phyloP scores from a whole-genome alignment of 441 rosid genomes.

The Viola pubescens region DNA sequence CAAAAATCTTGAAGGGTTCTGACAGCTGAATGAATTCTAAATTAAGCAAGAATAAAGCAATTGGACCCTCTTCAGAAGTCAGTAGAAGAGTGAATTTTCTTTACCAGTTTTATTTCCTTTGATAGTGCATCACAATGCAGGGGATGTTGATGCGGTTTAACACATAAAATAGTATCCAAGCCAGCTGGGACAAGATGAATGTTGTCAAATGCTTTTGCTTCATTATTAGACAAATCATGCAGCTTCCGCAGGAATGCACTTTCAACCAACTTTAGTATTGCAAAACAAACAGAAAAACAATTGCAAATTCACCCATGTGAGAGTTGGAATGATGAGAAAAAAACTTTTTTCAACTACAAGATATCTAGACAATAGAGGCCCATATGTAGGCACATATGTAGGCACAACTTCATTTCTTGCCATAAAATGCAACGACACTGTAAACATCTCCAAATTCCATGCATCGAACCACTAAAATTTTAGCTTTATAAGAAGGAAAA shows the following conservation, averaged over 20 bases:
- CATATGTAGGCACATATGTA: conserved; percentile 35
- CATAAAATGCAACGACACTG: no score
- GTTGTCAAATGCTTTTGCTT: conserved; percentile 43
- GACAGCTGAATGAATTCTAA: conserved; percentile 69
- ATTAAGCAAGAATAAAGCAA: conserved; percentile 32
- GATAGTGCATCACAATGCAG: conserved; percentile 77
- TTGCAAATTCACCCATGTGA: conserved; percentile 10
- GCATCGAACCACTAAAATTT: no score
- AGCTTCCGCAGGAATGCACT: conserved; percentile 61
- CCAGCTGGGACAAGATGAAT: conserved; percentile 66
- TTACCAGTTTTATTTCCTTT: conserved; percentile 72
- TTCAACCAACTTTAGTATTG: conserved; percentile 60
- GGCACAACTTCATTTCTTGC: no score
- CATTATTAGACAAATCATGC: conserved; percentile 52
- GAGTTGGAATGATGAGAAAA: conserved; percentile 8
- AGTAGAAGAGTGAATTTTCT: conserved; percentile 10
- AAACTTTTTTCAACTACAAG: conserved; percentile 8
- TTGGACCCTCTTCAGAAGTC: conserved; percentile 18
- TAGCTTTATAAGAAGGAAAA: no score
- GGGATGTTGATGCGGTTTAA: conserved; percentile 59
- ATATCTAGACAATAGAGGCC: conserved; percentile 5
- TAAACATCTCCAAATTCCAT: no score
- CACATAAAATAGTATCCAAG: conserved; percentile 37
- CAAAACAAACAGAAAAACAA: conserved; percentile 12
- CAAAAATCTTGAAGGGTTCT: conserved; percentile 82